phyloP scores from a whole-genome alignment of 1,284 basidiomycete species.

The Testicularia cyperi region DNA sequence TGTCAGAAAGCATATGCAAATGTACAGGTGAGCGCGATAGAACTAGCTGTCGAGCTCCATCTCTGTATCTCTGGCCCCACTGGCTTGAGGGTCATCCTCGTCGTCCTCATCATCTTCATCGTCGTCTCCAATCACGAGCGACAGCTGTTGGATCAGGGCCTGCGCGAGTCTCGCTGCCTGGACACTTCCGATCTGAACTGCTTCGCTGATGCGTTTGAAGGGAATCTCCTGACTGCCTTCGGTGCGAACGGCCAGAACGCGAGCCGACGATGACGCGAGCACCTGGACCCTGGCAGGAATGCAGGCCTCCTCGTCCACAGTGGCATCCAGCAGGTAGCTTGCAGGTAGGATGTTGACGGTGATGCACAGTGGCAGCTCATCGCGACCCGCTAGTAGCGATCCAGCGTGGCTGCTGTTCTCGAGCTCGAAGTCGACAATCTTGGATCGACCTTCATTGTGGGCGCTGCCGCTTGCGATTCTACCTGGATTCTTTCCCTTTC shows the following conservation, averaged over 20 bases:
- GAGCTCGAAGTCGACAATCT: constrained; percentile 50
- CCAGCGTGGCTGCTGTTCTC: constrained; percentile 45
- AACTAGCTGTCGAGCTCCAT: constrained; percentile 27
- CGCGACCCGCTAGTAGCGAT: constrained; percentile 27
- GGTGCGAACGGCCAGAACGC: constrained; percentile 30
- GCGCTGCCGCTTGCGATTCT: not conserved
- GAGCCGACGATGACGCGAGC: constrained; percentile 33
- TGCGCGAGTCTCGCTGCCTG: constrained; percentile 30
- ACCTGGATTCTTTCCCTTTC: no score
- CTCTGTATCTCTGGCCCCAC: no score
- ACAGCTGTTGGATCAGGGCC: constrained; percentile 19
- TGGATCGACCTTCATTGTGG: constrained; percentile 5
- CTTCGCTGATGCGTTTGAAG: constrained; percentile 30
- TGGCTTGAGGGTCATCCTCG: not conserved
- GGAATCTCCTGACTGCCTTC: constrained; percentile 29
- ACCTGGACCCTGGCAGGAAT: constrained; percentile 35
- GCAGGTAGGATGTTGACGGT: constrained; percentile 45
- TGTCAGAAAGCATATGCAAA: no score
- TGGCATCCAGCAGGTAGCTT: constrained; percentile 47
- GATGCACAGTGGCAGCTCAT: constrained; percentile 48
- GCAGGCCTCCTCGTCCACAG: constrained; percentile 45
- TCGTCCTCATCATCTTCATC: constrained; percentile 2
- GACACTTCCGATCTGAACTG: constrained; percentile 24
- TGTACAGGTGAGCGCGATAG: no score
- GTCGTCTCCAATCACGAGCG: constrained; percentile 7